Conservation (phyloP, 257 asterid genomes). For the Nicotiana tabacum region DNA sequence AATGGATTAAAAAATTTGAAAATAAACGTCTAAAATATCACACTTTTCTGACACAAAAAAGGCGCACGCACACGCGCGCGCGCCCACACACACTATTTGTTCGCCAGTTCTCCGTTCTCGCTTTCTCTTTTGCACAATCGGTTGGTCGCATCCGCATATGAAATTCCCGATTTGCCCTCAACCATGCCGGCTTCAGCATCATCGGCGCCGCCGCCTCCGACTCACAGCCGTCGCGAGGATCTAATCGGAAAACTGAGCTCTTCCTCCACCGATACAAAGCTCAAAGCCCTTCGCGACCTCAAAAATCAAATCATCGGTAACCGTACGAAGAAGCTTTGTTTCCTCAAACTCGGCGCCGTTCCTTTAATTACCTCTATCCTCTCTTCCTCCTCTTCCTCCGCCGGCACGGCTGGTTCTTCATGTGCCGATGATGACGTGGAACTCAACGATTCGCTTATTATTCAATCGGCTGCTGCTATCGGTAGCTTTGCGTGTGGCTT, state of each 20-base stretch:
- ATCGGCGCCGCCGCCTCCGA: constrained; percentile 39
- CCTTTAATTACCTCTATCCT: constrained; percentile 59
- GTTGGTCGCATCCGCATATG: constrained; percentile 11
- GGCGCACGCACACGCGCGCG: no score
- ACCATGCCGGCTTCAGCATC: constrained; percentile 62
- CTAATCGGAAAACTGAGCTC: constrained; percentile 58
- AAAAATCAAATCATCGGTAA: constrained; percentile 93
- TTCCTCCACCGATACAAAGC: constrained; percentile 40
- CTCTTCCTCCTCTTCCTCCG: constrained; percentile 30
- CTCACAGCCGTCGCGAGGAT: constrained; percentile 40
- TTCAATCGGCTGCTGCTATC: constrained; percentile 73
- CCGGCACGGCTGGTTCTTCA: constrained; percentile 14
- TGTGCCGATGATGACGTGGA: constrained; percentile 17
- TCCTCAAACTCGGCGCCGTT: constrained; percentile 81
- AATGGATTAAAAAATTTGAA: no score
- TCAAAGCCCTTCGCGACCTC: constrained; percentile 69
- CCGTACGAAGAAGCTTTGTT: constrained; percentile 74
- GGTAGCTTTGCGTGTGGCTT: constrained; percentile 97
- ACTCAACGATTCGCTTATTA: constrained; percentile 41
- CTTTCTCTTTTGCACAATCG: neutral
- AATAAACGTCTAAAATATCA: no score
- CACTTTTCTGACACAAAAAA: no score
- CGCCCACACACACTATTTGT: neutral
- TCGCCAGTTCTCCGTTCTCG: neutral
- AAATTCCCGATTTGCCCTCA: constrained; percentile 1